Conservation (phyloP, 1,139 yeast genomes). For the Diutina rugosa region DNA sequence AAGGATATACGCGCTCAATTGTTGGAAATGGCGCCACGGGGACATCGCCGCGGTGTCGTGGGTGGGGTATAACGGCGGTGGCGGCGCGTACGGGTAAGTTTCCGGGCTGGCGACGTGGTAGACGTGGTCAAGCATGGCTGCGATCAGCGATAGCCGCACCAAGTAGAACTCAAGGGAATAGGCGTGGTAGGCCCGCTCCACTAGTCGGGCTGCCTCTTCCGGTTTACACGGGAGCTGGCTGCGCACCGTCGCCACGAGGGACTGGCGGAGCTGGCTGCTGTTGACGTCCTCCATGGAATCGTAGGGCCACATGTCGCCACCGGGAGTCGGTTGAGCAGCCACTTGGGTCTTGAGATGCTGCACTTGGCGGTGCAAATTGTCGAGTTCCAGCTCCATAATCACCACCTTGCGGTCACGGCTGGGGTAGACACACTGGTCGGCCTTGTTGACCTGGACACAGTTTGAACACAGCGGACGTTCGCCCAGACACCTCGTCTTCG, state of each 20-base stretch:
- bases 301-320: neutral
- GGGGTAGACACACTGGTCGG: constrained; percentile 32
- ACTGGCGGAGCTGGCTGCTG: neutral
- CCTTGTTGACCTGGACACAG: constrained; percentile 21
- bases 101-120: neutral
- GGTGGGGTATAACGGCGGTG: constrained; percentile 3
- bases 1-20: constrained; percentile 14
- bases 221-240: constrained; percentile 16
- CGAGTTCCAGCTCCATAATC: constrained; percentile 37
- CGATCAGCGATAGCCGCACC: constrained; percentile 17
- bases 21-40: neutral
- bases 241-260: neutral
- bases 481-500: constrained; percentile 31
- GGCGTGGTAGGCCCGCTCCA: constrained; percentile 17
- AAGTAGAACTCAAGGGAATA: constrained; percentile 30
- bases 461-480: constrained; percentile 28
- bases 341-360: constrained; percentile 16
- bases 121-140: neutral
- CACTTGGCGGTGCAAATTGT: constrained; percentile 28
- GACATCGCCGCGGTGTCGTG: neutral
- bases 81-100: neutral
- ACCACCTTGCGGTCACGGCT: constrained; percentile 37
- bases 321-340: constrained; percentile 3
- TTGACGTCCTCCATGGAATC: neutral
- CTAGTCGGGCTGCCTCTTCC: constrained; percentile 13